Evolutionary conservation across 495 filamentous ascomycete species (phyloP).

Genomic region (Neurospora intermedia): DNA sequence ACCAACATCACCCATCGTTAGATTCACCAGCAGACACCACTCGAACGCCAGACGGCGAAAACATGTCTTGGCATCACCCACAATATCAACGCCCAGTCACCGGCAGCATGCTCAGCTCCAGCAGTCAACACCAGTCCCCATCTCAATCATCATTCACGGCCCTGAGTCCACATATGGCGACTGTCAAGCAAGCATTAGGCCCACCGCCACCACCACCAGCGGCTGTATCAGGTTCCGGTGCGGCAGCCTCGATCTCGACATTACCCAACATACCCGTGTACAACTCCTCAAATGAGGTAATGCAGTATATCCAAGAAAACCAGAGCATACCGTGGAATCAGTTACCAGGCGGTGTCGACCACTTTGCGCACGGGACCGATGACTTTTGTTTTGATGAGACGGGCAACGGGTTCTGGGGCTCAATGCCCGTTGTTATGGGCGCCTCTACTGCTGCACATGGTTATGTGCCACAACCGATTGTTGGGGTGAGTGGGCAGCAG

Average conservation of each 20-base stretch:
- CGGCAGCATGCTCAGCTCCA: not conserved
- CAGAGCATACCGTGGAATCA: slow-evolving; percentile 23
- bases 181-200: slow-evolving; percentile 1
- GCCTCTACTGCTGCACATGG: not conserved
- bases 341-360: slow-evolving; percentile 27
- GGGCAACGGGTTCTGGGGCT: slow-evolving; percentile 19
- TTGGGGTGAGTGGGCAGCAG: not conserved
- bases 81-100: not conserved
- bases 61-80: not conserved
- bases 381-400: slow-evolving; percentile 7
- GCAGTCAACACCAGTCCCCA: slow-evolving; percentile 3
- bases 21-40: too few species aligned
- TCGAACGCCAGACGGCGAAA: not conserved
- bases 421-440: slow-evolving; percentile 4
- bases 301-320: slow-evolving; percentile 19
- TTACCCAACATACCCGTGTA: slow-evolving; percentile 13
- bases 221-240: not conserved
- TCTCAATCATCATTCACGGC: slow-evolving; percentile 10
- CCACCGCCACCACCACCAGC: slow-evolving; percentile 7
- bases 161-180: slow-evolving; percentile 8
- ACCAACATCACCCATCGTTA: slow-evolving; percentile 6
- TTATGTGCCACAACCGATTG: not conserved
- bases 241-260: not conserved
- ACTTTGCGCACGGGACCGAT: slow-evolving; percentile 31
- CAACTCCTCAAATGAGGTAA: slow-evolving; percentile 12